Base-by-base conservation (phyloP, 805 yeast species). In the Candida nitratophila region DNA sequence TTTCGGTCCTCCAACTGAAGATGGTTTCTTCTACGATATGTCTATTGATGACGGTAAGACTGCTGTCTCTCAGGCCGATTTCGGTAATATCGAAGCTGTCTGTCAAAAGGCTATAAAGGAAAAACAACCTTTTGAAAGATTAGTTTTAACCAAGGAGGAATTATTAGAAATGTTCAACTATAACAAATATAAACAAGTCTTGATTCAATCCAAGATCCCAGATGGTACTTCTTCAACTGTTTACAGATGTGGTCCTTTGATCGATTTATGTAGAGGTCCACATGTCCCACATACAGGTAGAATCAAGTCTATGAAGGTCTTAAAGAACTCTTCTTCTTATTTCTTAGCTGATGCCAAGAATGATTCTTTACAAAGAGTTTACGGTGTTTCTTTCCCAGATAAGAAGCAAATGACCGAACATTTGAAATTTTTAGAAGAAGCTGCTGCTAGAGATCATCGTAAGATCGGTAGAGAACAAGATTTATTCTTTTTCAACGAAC, bases 381-480 rank as follows among this genome's bases (percentile, higher is more conserved):
- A 93, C 64, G 99, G 99, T 79, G 83, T 93, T 52, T 86, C 97
- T 14, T 93, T 93, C 89, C 99, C 99, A 50, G 99, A 93, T 68
- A 91, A 93, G 76, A 88, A 89, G 68, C 77, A 79, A 56, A 86
- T 93, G 95, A 91, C 86, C 57, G 97, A 85, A 57, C 96, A 93
- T 64, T 68, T 91, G 69, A 86, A 89, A 64, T 93, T 91, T 71
- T 74, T 93, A 63, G 93, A 86, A 60, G 99, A 93, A 70, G 99
- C 99, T 37, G 86, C 95, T 46, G 79, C 81, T 64, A 86, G 99
- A 73, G 95, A 86, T 64, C 99, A 93, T 69, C 81, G 99, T 70
- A 90, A 83, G 69, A 83, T 93, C 53, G 99, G 99, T 65, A 84
- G 72, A 59, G 98, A 93, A 59, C 99, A 93, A 71, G 98, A 93